Base-by-base conservation (phyloP, 1,139 yeast species). In the Scheffersomyces insectosa region DNA sequence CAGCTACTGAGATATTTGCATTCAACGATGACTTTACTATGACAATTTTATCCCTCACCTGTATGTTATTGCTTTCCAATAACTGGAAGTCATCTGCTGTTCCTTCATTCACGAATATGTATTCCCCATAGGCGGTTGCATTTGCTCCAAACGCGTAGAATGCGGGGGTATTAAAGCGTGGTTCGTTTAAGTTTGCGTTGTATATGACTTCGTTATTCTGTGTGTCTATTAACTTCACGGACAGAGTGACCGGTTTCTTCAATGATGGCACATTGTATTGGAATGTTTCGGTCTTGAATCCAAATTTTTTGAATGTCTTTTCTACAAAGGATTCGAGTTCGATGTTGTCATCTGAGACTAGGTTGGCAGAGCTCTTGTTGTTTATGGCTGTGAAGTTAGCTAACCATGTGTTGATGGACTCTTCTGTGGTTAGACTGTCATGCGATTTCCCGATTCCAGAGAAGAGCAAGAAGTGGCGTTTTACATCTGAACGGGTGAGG, bases 401-500 rank as follows among this genome's bases (percentile, higher is more conserved):
- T 28, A 56, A 56, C 62, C 69, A 60, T 48, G 52, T 40, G 35
- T 56, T 56, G 34, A 71, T 56, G 37, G 60, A 54, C 36, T 66
- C 58, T 42, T 68, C 70, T 25, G 66, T 65, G 13, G 62, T 54
- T 33, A 52, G 43, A 30, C 60, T 56, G 25, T 59, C 63, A 33
- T 59, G 57, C 30, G 49, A 47, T 39, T 59, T 55, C 5, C 63
- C 65, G 9, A 59, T 57, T 1, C 72, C 71, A 1, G 55, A 38
- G 29, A 38, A 54, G 3, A 51, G 52, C 23, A 60, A 45, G 29
- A 53, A 60, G 35, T 77, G 64, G 38, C 91, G 63, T 51, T 82
- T 78, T 27, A 83, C 76, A 48, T 85, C 93, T n/a, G 79, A 73
- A 47, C 75, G 77, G 3, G 90, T 82, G 40, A 85, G 57, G 42